These are phyloP conservation scores for Biscutella auriculata DNA, from an alignment of 441 rosid species.

Conservation along the genomic window DNA sequence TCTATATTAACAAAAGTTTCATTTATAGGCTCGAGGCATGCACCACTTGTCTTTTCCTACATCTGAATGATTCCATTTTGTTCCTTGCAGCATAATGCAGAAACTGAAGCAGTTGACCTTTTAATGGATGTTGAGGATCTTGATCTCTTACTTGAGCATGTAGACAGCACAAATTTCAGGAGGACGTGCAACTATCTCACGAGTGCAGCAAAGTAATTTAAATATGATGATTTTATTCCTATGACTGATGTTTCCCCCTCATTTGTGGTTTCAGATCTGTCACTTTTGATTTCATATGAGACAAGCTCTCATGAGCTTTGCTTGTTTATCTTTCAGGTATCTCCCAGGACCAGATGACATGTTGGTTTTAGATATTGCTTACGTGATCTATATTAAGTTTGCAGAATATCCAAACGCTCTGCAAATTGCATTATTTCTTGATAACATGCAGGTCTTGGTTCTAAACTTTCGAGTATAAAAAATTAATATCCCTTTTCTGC, in stretches of 20 bases:
- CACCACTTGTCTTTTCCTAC: not conserved
- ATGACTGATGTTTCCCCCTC: not conserved
- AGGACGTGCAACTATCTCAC: conserved; percentile 88
- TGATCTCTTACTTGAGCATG: conserved; percentile 72
- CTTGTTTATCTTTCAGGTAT: conserved; percentile 38
- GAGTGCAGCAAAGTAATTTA: conserved; percentile 71
- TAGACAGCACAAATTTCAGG: conserved; percentile 77
- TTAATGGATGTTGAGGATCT: conserved; percentile 99
- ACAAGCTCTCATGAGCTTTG: not conserved
- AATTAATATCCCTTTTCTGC: conserved; percentile 7
- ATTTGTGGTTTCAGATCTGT: not conserved
- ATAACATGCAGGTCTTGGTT: conserved; percentile 64
- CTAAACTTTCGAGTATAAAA: conserved; percentile 3
- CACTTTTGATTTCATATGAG: too few species aligned
- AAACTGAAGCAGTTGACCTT: conserved; percentile 97
- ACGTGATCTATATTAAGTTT: conserved; percentile 71
- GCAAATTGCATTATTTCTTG: conserved; percentile 78
- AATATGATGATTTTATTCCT: not conserved
- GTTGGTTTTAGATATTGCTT: conserved; percentile 67
- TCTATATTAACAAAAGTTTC: not conserved
- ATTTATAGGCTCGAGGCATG: not conserved
- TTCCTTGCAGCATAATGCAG: conserved; percentile 82
- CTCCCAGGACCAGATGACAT: conserved; percentile 94
- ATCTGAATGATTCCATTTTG: conserved; percentile 4
- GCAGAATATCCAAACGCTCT: conserved; percentile 72